Base-by-base conservation (phyloP, 345 rosid genomes). In the Euphorbia pulcherrima region DNA sequence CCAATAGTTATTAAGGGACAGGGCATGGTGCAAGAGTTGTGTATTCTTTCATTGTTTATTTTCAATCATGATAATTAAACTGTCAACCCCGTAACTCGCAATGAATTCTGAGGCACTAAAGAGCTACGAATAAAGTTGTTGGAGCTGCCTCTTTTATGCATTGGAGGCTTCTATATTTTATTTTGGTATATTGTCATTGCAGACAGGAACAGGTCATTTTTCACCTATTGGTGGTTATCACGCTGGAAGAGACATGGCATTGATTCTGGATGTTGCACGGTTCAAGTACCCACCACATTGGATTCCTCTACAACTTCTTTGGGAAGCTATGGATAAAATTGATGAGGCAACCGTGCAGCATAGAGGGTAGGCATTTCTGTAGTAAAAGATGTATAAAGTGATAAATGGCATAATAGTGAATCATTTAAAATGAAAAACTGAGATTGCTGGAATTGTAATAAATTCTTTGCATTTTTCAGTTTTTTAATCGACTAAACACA, bases 271-370 rank as follows among this genome's bases (percentile, higher is more conserved):
- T 77, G 98, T 90, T 55, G 98, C 98, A 50, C 94, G 97, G 64
- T 93, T 88, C 73, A 90, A 93, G 85, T 93, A 90, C 86, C 97
- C 98, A 74, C 97, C 98, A 37, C 98, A 88, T 24, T 93, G 98
- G 98, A 89, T 93, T 80, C 98, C 98, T 46, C 77, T 93, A 70
- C 71, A 60, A 26, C 94, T 93, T 78, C 98, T 93, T 62, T 93
- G 98, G 98, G 89, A 90, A 72, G 96, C 97, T 60, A 88, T 93
- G 98, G 74, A 87, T 67, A 86, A 64, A 9, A 64, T 82, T 73
- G 96, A 87, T 75, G 83, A 53, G 71, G 79, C 78, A 80, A 90
- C 94, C 23, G 88, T 89, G 52, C 86, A 85, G 65, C 76, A 2
- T n/a, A 88, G 96, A 81, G 97, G 97, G 97, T 93, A 83, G 44